A percentile compares a stretch with the other conserved stretches of the same genome.
Conservation (phyloP, 2,329 filamentous ascomycete genomes). For the Simplicillium aogashimaense region DNA sequence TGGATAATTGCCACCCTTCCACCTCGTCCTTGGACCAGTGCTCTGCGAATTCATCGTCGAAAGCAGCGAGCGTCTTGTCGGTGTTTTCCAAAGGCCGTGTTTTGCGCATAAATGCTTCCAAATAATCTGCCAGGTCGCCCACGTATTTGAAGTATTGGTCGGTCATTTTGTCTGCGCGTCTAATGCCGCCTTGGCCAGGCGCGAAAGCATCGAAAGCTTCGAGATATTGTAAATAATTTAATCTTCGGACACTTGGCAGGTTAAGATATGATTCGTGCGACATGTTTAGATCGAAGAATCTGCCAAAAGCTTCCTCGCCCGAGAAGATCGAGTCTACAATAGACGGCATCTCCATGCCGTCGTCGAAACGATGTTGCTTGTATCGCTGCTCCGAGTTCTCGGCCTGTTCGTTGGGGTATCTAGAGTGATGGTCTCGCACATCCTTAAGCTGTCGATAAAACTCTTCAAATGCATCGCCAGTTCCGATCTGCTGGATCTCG, state of each 20-base stretch:
- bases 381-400: conserved; percentile 94
- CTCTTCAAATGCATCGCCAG: conserved; percentile 77
- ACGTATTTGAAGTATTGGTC: conserved; percentile 91
- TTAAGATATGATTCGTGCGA: conserved; percentile 87
- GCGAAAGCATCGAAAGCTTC: conserved; percentile 83
- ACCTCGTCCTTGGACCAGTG: conserved; percentile 75
- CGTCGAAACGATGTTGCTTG: conserved; percentile 54
- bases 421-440: conserved; percentile 79
- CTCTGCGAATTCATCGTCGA: conserved; percentile 76
- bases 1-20: conserved; percentile 64
- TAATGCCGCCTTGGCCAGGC: conserved; percentile 62
- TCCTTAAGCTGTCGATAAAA: conserved; percentile 80
- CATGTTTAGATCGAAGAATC: conserved; percentile 80
- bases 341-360: conserved; percentile 52
- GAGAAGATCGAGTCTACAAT: conserved; percentile 89
- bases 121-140: conserved; percentile 66
- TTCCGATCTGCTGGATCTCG: conserved; percentile 76
- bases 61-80: conserved; percentile 63
- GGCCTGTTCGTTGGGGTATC: conserved; percentile 88
- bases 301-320: conserved; percentile 87
- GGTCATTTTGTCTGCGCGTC: conserved; percentile 75
- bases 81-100: conserved; percentile 80
- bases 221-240: conserved; percentile 88
- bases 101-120: conserved; percentile 79
- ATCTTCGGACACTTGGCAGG: conserved; percentile 72